A percentile compares a stretch with the other conserved stretches of the same genome.
These are phyloP conservation scores for Fusarium anthophilum DNA, from an alignment of 2,329 filamentous ascomycete species.

Conservation along the genomic window DNA sequence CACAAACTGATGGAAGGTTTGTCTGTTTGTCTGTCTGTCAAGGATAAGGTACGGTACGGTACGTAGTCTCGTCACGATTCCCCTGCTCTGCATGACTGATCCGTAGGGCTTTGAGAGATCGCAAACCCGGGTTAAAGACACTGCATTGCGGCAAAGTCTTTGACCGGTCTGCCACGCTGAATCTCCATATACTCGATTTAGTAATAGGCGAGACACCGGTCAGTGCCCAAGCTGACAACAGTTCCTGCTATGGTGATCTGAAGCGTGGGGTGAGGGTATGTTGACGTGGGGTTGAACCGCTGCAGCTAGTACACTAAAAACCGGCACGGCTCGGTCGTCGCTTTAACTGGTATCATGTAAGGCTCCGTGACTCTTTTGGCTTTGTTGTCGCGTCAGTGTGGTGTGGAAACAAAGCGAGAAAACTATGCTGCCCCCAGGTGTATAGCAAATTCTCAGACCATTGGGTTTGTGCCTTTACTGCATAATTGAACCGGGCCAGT, in stretches of 20 bases:
- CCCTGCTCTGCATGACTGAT: conserved; percentile 37
- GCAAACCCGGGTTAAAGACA: conserved; percentile 6
- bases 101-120: conserved; percentile 15
- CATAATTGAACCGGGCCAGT: background rate
- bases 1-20: conserved; percentile 12
- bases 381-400: conserved; percentile 26
- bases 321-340: conserved; percentile 1
- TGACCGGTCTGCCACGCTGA: background rate
- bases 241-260: background rate
- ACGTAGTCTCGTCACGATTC: conserved; percentile 28
- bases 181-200: conserved; percentile 3
- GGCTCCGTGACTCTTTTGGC: conserved; percentile 16
- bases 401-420: conserved; percentile 26
- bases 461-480: background rate
- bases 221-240: conserved; percentile 20
- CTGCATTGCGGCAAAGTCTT: conserved; percentile 23
- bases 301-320: conserved; percentile 5
- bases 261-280: background rate
- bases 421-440: conserved; percentile 4
- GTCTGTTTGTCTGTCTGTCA: background rate
- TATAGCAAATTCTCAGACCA: background rate
- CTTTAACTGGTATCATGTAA: background rate
- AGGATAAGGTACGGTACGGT: background rate
- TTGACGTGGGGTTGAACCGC: conserved; percentile 14
- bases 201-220: conserved; percentile 30